Percentiles rank a stretch among this genome's conserved stretches.
Conservation (phyloP, 2,329 filamentous ascomycete species). For the Trichoderma asperellum region DNA sequence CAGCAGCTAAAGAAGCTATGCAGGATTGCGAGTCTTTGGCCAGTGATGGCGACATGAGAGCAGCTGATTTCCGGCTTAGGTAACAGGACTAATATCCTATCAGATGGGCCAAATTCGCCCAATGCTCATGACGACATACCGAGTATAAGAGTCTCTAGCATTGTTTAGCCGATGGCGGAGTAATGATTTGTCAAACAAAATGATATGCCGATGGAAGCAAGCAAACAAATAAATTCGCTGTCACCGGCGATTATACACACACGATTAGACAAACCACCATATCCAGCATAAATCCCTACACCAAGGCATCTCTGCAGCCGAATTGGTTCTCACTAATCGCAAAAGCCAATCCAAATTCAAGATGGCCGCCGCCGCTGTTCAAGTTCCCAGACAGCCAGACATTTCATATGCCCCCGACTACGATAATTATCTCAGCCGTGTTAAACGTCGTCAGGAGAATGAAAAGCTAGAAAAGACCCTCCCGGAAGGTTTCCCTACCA, state of each 20-base stretch:
- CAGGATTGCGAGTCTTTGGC: slow-evolving; percentile 23
- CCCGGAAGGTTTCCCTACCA: slow-evolving; percentile 54
- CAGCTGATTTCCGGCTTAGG: slow-evolving; percentile 20
- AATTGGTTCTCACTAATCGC: not conserved
- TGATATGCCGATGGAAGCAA: not conserved
- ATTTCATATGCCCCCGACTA: slow-evolving; percentile 60
- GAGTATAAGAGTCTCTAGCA: not conserved
- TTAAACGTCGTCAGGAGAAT: slow-evolving; percentile 48
- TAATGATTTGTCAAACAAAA: slow-evolving; percentile 1
- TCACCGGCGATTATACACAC: not conserved
- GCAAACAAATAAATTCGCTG: slow-evolving; percentile 8
- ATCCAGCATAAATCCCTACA: not conserved
- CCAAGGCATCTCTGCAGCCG: not conserved
- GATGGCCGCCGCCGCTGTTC: slow-evolving; percentile 49
- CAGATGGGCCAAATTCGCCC: not conserved
- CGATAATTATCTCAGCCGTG: slow-evolving; percentile 57
- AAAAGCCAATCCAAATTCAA: slow-evolving; percentile 50
- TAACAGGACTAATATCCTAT: slow-evolving; percentile 14
- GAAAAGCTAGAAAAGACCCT: slow-evolving; percentile 47
- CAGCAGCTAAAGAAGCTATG: not conserved
- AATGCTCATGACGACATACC: slow-evolving; percentile 17
- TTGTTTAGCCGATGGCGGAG: slow-evolving; percentile 12
- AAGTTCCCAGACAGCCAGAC: slow-evolving; percentile 54
- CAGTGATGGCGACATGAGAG: slow-evolving; percentile 26
- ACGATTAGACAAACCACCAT: not conserved